phyloP scores from a whole-genome alignment of 768 basidiomycete species.

The Lactarius sp. region DNA sequence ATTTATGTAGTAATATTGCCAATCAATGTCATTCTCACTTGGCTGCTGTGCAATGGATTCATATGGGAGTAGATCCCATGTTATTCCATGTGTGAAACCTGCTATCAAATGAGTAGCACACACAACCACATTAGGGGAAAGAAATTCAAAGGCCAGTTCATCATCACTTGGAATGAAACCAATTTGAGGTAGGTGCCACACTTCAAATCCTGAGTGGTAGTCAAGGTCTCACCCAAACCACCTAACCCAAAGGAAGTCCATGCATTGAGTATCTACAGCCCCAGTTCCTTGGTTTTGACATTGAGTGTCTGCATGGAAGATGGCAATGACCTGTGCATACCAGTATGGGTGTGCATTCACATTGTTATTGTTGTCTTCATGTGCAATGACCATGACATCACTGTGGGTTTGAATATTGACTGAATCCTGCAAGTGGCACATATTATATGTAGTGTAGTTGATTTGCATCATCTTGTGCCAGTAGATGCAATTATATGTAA shows the following conservation, averaged over 20 bases:
- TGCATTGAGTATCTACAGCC: neutral
- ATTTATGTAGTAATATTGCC: neutral
- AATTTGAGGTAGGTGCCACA: too few species aligned
- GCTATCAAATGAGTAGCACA: constrained; percentile 35
- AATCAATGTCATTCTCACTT: constrained; percentile 2
- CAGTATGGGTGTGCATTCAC: constrained; percentile 26
- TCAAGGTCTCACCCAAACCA: constrained; percentile 28
- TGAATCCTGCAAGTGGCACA: neutral
- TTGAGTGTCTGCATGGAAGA: constrained; percentile 27
- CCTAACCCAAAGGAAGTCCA: constrained; percentile 36
- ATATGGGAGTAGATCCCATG: constrained; percentile 4
- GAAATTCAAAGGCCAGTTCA: constrained; percentile 32
- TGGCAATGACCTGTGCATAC: constrained; percentile 32
- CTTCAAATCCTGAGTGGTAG: too few species aligned
- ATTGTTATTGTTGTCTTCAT: neutral
- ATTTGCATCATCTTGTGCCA: neutral
- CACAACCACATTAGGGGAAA: constrained; percentile 35
- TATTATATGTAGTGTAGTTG: constrained; percentile 1
- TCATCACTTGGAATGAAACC: too few species aligned
- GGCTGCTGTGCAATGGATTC: neutral
- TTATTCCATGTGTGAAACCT: constrained; percentile 25
- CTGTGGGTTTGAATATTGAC: constrained; percentile 24
- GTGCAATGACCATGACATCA: constrained; percentile 27
- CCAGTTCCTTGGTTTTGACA: too few species aligned
- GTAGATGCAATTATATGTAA: neutral